These are phyloP conservation scores for Xerocomus brunneocitrinus DNA, from an alignment of 768 basidiomycete genomes.

Conservation along the genomic window DNA sequence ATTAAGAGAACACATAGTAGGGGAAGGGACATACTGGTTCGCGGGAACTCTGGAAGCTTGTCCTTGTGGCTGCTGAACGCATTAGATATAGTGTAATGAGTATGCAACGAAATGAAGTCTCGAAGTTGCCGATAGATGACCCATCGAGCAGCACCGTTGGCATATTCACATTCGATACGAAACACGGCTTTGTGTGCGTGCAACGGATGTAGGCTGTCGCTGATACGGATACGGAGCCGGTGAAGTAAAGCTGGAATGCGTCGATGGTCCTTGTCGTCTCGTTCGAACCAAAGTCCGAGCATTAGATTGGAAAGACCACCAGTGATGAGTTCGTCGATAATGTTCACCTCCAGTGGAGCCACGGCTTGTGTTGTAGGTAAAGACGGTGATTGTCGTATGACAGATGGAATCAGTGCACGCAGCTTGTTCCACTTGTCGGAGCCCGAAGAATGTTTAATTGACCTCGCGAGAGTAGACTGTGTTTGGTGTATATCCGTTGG, in stretches of 20 bases:
- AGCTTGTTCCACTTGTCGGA: slow-evolving; percentile 58
- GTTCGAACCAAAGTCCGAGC: slow-evolving; percentile 79
- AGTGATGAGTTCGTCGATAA: slow-evolving; percentile 77
- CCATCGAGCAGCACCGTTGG: slow-evolving; percentile 89
- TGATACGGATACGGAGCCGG: slow-evolving; percentile 77
- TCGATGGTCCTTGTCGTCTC: slow-evolving; percentile 80
- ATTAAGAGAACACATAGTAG: not conserved
- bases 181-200: slow-evolving; percentile 76
- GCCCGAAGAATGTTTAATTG: slow-evolving; percentile 18
- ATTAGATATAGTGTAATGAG: slow-evolving; percentile 85
- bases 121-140: slow-evolving; percentile 91
- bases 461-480: slow-evolving; percentile 25
- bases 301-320: slow-evolving; percentile 77
- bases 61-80: slow-evolving; percentile 68
- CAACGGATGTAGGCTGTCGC: slow-evolving; percentile 80
- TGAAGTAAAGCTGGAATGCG: slow-evolving; percentile 77
- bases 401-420: slow-evolving; percentile 59
- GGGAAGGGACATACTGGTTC: slow-evolving; percentile 49
- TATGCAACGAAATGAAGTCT: slow-evolving; percentile 87
- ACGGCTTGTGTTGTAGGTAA: slow-evolving; percentile 40
- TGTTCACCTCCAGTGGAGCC: slow-evolving; percentile 56
- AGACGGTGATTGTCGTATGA: slow-evolving; percentile 37
- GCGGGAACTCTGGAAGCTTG: slow-evolving; percentile 88
- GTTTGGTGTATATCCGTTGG: slow-evolving; percentile 14
- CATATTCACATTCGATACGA: slow-evolving; percentile 94